Evolutionary conservation across 2,329 filamentous ascomycete genomes (phyloP), one percentile per base, ranked within the genome.

Genomic region (Colletotrichum sp.): DNA sequence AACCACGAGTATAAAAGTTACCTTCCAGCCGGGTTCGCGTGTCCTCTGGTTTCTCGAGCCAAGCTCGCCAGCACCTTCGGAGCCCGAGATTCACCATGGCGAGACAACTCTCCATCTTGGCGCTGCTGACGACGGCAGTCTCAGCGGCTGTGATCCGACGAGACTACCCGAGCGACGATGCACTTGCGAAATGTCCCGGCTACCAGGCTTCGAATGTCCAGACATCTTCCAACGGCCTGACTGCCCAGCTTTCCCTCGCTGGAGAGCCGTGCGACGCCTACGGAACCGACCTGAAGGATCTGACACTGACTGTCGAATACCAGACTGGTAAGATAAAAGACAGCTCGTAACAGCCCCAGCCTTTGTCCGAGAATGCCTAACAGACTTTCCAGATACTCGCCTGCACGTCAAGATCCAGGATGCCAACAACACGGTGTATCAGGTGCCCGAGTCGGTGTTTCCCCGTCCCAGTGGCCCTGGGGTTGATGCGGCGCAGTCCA

Each of bases 361-460:
- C 59, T 21, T n/a, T 24, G 34, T 12, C 28, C 59, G 16, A 26
- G 34, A 8, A 18, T 16, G 55, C 55, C 57, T 66, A 32, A 67
- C 55, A 12, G n/a, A 8, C 16, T 24, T 21, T 10, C 39, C 30
- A 93, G 92, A 91, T 60, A 87, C 89, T 26, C 92, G 94, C n/a
- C 89, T 96, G 5, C 94, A 95, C 81, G 92, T 96, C 81, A 90
- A 94, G 80, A 95, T 96, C 72, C 91, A 93, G 78, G 95, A 96
- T 83, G 88, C 90, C 8, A 90, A 87, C n/a, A 89, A 93, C 77
- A 88, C 92, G 32, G 93, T 94, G 63, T 96, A 95, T 80, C 94
- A 96, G 82, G 91, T 96, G 2, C 94, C 94, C 15, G 91, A 93
- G 44, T 89, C 89, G 4, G 91, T 95, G 30, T 86, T 96, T 26